Percentiles rank a stretch among this genome's conserved stretches.
Evolutionary conservation across 768 basidiomycete genomes (phyloP).

Genomic region (Termitomyces sp.): DNA sequence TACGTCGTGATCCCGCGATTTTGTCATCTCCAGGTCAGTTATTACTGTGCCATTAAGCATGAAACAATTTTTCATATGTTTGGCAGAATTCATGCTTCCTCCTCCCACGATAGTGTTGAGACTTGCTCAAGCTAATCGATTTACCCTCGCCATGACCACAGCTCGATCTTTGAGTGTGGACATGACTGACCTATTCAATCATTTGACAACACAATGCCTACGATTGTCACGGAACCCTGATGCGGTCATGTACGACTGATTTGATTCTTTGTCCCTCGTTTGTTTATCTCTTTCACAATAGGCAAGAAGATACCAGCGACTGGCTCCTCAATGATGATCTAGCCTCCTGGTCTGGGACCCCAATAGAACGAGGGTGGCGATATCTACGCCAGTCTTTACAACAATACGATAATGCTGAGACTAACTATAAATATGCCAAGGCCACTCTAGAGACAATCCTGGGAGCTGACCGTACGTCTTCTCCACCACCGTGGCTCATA

Average conservation of each 20-base stretch:
- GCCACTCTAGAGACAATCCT: slow-evolving; percentile 75
- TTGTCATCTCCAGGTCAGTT: slow-evolving; percentile 62
- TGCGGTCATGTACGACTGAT: slow-evolving; percentile 46
- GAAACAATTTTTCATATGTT: not conserved
- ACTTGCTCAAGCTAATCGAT: slow-evolving; percentile 74
- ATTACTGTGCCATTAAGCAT: not conserved
- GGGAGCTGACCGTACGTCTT: slow-evolving; percentile 52
- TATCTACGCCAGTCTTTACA: slow-evolving; percentile 80
- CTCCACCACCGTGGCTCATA: slow-evolving; percentile 83
- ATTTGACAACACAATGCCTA: slow-evolving; percentile 75
- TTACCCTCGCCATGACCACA: slow-evolving; percentile 73
- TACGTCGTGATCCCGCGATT: slow-evolving; percentile 60
- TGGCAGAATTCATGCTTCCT: slow-evolving; percentile 48
- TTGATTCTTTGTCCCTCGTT: slow-evolving; percentile 3
- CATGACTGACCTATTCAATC: slow-evolving; percentile 82
- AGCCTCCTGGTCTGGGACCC: slow-evolving; percentile 79
- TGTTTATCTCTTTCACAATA: slow-evolving; percentile 26
- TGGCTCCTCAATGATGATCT: slow-evolving; percentile 85
- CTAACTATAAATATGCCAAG: slow-evolving; percentile 75
- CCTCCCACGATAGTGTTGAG: slow-evolving; percentile 68
- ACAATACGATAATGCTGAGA: slow-evolving; percentile 69
- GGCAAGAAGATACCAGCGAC: slow-evolving; percentile 66
- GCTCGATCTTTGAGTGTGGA: slow-evolving; percentile 77
- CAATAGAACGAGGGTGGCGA: slow-evolving; percentile 80
- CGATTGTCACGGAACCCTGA: slow-evolving; percentile 65